Evolutionary conservation across 192 early-diverging fungal species (phyloP).

Genomic region (Endogone sp.): DNA sequence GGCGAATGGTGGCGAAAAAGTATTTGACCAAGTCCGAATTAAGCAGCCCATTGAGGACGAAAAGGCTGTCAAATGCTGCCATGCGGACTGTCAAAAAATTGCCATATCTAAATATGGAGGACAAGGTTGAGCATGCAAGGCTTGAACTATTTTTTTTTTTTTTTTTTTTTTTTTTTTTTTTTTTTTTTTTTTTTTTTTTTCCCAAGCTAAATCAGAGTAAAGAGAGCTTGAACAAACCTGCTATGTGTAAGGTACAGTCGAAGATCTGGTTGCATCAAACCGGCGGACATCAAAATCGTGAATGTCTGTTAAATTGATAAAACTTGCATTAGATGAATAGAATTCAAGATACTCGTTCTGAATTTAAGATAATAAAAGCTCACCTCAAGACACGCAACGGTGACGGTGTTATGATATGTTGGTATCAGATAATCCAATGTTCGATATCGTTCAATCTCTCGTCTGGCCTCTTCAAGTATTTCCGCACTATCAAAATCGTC

Average conservation of each 20-base stretch:
- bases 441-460: slow-evolving; percentile 78
- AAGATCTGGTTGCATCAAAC: slow-evolving; percentile 64
- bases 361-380: not conserved
- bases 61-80: slow-evolving; percentile 67
- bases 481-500: slow-evolving; percentile 38
- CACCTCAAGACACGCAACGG: slow-evolving; percentile 74
- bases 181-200: too few species aligned
- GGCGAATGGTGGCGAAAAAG: slow-evolving; percentile 52
- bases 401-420: slow-evolving; percentile 83
- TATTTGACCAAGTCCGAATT: slow-evolving; percentile 43
- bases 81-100: slow-evolving; percentile 71
- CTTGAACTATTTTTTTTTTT: too few species aligned
- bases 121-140: not conserved
- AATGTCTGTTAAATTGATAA: slow-evolving; percentile 33
- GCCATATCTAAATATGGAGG: slow-evolving; percentile 42
- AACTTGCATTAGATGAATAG: slow-evolving; percentile 11
- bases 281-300: slow-evolving; percentile 61
- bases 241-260: slow-evolving; percentile 71
- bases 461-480: slow-evolving; percentile 48
- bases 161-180: too few species aligned
- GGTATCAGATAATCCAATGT: slow-evolving; percentile 79
- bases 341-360: not conserved
- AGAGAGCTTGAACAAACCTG: slow-evolving; percentile 17
- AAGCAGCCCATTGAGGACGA: slow-evolving; percentile 66
- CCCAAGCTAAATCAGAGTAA: too few species aligned